These are phyloP conservation scores for Cladorrhinum sp. DNA, from an alignment of 2,329 filamentous ascomycete species.

Conservation along the genomic window DNA sequence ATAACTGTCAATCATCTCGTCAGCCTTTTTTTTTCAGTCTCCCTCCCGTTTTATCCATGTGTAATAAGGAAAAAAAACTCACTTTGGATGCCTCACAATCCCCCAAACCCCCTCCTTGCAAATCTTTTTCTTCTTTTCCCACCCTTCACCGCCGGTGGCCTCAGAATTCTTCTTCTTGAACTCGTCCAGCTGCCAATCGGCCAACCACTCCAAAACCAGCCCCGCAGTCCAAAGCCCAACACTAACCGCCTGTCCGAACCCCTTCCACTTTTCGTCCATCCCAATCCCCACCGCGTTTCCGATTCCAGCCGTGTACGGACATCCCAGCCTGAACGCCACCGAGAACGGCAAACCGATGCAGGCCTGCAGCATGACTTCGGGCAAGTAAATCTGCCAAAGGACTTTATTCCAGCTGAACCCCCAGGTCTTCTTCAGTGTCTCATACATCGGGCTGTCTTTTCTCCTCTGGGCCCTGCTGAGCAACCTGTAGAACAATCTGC, in stretches of 20 bases:
- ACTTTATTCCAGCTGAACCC: constrained; percentile 49
- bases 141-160: constrained; percentile 26
- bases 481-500: constrained; percentile 54
- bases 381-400: constrained; percentile 52
- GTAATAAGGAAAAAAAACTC: constrained; percentile 30
- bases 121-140: constrained; percentile 32
- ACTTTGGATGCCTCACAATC: constrained; percentile 61
- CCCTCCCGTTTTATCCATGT: not conserved
- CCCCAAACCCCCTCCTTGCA: constrained; percentile 59
- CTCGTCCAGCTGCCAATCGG: constrained; percentile 53
- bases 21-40: not conserved
- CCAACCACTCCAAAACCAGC: constrained; percentile 53
- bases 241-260: constrained; percentile 39
- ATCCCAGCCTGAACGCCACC: constrained; percentile 46
- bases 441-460: constrained; percentile 56
- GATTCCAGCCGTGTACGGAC: not conserved
- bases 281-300: constrained; percentile 21
- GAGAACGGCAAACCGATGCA: constrained; percentile 57
- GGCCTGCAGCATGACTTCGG: constrained; percentile 56
- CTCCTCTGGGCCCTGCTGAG: constrained; percentile 41
- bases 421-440: constrained; percentile 44
- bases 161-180: constrained; percentile 41
- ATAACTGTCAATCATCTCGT: constrained; percentile 41
- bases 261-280: constrained; percentile 13
- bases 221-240: constrained; percentile 57